Base-by-base conservation (phyloP, 164 flowering plant genomes). In the Vitis rotundifolia region DNA sequence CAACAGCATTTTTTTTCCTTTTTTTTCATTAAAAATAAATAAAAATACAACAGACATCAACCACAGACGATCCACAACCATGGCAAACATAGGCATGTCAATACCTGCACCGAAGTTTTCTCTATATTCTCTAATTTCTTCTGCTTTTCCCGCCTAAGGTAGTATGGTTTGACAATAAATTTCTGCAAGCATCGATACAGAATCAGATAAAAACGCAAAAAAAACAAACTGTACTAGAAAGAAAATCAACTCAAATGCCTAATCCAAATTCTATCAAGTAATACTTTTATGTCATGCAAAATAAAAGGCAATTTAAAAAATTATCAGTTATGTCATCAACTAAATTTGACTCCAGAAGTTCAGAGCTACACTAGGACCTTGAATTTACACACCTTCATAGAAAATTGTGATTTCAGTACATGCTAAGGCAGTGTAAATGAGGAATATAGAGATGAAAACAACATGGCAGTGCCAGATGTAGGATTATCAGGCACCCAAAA, bases 91-190 rank as follows among this genome's bases (percentile, higher is more conserved):
- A 56, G 59, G 13, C 18, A 68, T 7, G 8, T 16, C 49, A n/a
- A 59, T 83, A 92, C 99, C 98, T 93, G 90, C 65, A 80, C 74
- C 51, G 85, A 83, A 53, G 94, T 87, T 75, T 80, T 85, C 63
- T 85, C 88, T 70, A 66, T 79, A 66, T 85, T 88, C 79, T 90
- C 91, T 52, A 82, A 68, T 54, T 88, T 79, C 81, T 87, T 91
- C 75, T 77, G 85, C 71, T 82, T 88, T 81, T 89, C 93, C 73
- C 87, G 85, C 72, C 64, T 88, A 61, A 83, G 85, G 68, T 76
- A 87, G 81, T 85, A 95, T 15, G 98, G 97, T 77, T 91, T 89
- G 26, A 91, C 59, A 70, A 93, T 74, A 52, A 82, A 89, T 64
- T 69, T 88, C 99, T 95, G 94, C 71, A 80, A 76, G 52, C 64